Evolutionary conservation across 768 basidiomycete genomes (phyloP), one percentile per base, ranked within the genome.

Genomic region (Crepidotus variabilis): DNA sequence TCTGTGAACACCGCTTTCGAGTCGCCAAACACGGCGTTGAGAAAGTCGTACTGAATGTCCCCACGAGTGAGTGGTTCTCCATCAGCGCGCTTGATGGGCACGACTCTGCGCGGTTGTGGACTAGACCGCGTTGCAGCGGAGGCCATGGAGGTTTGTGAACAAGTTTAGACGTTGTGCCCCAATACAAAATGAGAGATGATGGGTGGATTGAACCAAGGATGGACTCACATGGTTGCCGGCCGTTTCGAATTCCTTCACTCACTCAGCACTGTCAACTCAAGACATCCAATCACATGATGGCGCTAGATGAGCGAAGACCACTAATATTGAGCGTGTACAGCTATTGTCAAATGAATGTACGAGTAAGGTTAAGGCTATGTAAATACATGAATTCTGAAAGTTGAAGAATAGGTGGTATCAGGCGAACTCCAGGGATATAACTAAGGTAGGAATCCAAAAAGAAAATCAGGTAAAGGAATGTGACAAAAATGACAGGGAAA

Each of bases 1-100:
- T 79, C 71, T 50, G 81, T 78, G 65, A 83, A 83, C 50, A 77
- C 88, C 54, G 75, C 68, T 2, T 79, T 78, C 28, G 75, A 72
- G 74, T 94, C 85, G 57, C 78, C 77, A 72, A 95, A 96, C 63
- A 95, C 83, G 70, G 77, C 73, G 62, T 85, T 65, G 54, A 96
- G 85, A 51, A 94, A 80, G 73, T 94, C 90, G 69, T 84, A 87
- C 71, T 91, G 88, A 47, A 90, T 77, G 70, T 90, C 88, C 35
- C 70, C 71, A 50, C 88, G 81, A 47, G 80, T 80, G 20, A 90
- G 72, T 35, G 87, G 85, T 61, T 87, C 84, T 33, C 84, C 86
- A 63, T 90, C 87, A 35, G 71, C 70, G 63, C 77, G 79, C 66
- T 86, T 79, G 57, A 83, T 73, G 53, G 78, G 73, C 20, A 75